A percentile compares a stretch with the other conserved stretches of the same genome.
These are phyloP conservation scores for Hordeum vulgare DNA, from an alignment of 176 grass and related monocot genomes.

Conservation along the genomic window DNA sequence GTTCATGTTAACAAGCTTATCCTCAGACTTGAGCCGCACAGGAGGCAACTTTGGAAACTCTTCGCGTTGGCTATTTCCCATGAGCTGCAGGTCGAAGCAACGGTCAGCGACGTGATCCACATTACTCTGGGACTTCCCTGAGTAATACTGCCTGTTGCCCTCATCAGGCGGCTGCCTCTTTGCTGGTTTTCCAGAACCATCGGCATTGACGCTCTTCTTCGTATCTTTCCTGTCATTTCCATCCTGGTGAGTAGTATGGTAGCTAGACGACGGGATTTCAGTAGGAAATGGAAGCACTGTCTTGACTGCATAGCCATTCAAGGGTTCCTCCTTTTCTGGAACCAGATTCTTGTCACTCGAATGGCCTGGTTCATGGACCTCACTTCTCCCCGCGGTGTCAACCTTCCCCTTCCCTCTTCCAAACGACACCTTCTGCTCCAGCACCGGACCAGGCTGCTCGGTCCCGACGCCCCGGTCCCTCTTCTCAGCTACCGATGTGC, in stretches of 20 bases:
- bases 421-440: constrained; percentile 42
- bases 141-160: constrained; percentile 36
- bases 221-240: constrained; percentile 41
- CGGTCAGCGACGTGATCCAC: constrained; percentile 27
- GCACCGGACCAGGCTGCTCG: constrained; percentile 29
- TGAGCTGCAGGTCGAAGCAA: constrained; percentile 58
- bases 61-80: constrained; percentile 56
- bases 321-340: constrained; percentile 57
- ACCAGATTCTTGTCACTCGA: constrained; percentile 42
- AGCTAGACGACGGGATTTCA: constrained; percentile 55
- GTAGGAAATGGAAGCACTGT: constrained; percentile 65
- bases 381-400: constrained; percentile 36
- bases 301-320: constrained; percentile 79
- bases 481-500: constrained; percentile 31
- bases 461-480: constrained; percentile 47
- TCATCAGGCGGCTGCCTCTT: constrained; percentile 46
- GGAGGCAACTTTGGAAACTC: constrained; percentile 78
- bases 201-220: constrained; percentile 43
- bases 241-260: constrained; percentile 26
- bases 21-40: constrained; percentile 84
- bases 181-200: constrained; percentile 35
- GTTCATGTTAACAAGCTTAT: constrained; percentile 82
- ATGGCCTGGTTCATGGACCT: constrained; percentile 25
- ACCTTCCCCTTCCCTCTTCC: constrained; percentile 63
- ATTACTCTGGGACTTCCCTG: constrained; percentile 32